These are phyloP conservation scores for Pholiota microspora DNA, from an alignment of 768 basidiomycete species.

Conservation along the genomic window DNA sequence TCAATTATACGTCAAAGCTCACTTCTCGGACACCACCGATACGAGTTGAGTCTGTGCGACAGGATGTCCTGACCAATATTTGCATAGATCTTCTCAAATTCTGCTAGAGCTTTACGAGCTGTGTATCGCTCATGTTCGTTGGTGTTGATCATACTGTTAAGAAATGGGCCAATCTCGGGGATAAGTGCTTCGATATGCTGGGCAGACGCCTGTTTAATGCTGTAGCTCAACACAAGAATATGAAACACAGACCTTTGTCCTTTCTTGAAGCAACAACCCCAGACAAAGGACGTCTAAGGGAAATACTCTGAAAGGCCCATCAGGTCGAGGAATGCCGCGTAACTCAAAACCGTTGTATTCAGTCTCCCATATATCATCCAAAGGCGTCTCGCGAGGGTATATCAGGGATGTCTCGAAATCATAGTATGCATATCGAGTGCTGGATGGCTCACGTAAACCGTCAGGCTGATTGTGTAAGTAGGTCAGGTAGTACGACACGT, in stretches of 20 bases:
- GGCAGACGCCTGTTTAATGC: no score
- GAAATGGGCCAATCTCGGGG: background rate
- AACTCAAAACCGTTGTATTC: background rate
- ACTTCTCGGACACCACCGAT: no score
- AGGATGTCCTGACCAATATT: background rate
- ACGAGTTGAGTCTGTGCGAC: background rate
- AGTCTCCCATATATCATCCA: background rate
- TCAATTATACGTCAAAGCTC: no score
- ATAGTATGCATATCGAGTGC: slow-evolving; percentile 5
- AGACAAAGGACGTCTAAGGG: background rate
- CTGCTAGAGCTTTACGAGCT: background rate
- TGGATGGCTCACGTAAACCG: background rate
- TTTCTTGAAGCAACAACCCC: background rate
- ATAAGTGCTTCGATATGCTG: no score
- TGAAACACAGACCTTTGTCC: background rate
- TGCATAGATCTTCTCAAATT: background rate
- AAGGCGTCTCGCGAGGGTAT: background rate
- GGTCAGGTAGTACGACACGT: background rate
- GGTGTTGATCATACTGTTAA: background rate
- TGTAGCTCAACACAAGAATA: no score
- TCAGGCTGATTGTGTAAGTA: background rate
- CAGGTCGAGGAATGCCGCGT: background rate
- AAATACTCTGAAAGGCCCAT: slow-evolving; percentile 5
- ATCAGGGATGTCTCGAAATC: slow-evolving; percentile 9
- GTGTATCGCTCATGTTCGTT: background rate